Conservation (phyloP, 2,329 filamentous ascomycete genomes). For the Rhynchosporium agropyri region DNA sequence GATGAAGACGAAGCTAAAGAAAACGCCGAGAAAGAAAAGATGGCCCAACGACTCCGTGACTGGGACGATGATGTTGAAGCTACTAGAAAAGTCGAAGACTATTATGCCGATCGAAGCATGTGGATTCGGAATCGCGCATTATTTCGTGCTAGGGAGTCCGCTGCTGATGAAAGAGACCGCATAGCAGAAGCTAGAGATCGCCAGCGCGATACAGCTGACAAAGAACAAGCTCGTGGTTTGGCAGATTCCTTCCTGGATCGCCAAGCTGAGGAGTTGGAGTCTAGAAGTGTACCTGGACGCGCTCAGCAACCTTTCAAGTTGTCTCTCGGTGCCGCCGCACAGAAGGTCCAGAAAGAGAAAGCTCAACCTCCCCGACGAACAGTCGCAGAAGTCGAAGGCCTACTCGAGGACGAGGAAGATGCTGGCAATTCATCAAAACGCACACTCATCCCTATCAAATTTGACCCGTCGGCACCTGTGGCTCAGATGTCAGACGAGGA, state of each 20-base stretch:
- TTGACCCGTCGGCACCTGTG: constrained; percentile 67
- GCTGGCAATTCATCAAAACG: constrained; percentile 68
- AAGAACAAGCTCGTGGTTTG: constrained; percentile 79
- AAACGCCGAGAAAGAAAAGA: constrained; percentile 65
- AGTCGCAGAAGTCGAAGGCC: constrained; percentile 88
- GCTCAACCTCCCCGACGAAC: constrained; percentile 69
- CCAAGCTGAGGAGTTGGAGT: constrained; percentile 76
- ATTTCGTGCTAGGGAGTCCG: constrained; percentile 73
- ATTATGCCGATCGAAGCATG: constrained; percentile 82
- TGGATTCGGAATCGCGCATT: constrained; percentile 82
- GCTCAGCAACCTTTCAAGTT: constrained; percentile 84
- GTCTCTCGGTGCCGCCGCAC: constrained; percentile 85
- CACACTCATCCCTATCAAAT: constrained; percentile 80
- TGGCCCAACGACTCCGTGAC: constrained; percentile 71
- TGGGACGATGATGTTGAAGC: constrained; percentile 92
- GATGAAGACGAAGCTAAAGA: constrained; percentile 70
- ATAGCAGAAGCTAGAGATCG: constrained; percentile 75
- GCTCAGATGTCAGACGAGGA: constrained; percentile 82
- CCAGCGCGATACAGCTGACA: constrained; percentile 68
- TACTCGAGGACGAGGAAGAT: constrained; percentile 94
- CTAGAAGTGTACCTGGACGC: constrained; percentile 45
- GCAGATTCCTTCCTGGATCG: constrained; percentile 89
- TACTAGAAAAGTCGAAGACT: constrained; percentile 70
- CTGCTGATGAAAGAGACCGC: constrained; percentile 81
- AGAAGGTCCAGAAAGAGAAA: constrained; percentile 64